Evolutionary conservation across 2,329 filamentous ascomycete genomes (phyloP).

Genomic region (Rachicladosporium sp.): DNA sequence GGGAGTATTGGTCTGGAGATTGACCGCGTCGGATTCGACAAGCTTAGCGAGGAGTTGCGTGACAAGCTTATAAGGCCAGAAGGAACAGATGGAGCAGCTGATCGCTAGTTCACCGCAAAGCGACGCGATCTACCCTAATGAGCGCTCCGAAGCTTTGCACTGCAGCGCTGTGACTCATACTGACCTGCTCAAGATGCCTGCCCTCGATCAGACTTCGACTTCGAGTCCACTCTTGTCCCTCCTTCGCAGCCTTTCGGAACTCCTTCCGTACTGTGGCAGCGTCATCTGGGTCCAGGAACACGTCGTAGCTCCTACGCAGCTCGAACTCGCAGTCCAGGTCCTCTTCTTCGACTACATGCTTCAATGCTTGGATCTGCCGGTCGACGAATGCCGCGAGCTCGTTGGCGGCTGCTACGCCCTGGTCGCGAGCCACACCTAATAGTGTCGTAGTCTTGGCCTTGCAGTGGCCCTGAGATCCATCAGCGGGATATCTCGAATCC

Average conservation of each 20-base stretch:
- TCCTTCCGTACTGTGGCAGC: constrained; percentile 4
- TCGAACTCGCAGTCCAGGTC: constrained; percentile 35
- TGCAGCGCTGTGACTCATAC: no score
- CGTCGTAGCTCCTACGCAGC: constrained; percentile 29
- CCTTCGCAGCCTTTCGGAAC: constrained; percentile 1
- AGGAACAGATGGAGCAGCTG: constrained; percentile 7
- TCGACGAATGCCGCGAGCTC: constrained; percentile 22
- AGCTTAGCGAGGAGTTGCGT: constrained; percentile 13
- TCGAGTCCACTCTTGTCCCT: background rate
- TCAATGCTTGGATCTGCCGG: constrained; percentile 22
- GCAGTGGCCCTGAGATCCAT: constrained; percentile 5
- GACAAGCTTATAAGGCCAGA: constrained; percentile 21
- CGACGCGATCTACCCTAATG: constrained; percentile 5
- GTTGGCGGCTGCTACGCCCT: constrained; percentile 20
- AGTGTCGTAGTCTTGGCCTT: constrained; percentile 6
- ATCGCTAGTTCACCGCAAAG: constrained; percentile 6
- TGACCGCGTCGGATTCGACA: constrained; percentile 36
- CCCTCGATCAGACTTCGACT: no score
- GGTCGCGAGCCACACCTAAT: constrained; percentile 1
- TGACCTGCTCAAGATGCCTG: no score
- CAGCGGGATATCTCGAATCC: background rate
- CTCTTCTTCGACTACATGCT: constrained; percentile 27
- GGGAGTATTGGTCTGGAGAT: constrained; percentile 61
- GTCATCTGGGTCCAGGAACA: constrained; percentile 21
- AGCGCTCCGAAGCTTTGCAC: no score